Evolutionary conservation across 2,329 filamentous ascomycete species (phyloP), one percentile per base, ranked within the genome.

Genomic region (Fusarium sp.): DNA sequence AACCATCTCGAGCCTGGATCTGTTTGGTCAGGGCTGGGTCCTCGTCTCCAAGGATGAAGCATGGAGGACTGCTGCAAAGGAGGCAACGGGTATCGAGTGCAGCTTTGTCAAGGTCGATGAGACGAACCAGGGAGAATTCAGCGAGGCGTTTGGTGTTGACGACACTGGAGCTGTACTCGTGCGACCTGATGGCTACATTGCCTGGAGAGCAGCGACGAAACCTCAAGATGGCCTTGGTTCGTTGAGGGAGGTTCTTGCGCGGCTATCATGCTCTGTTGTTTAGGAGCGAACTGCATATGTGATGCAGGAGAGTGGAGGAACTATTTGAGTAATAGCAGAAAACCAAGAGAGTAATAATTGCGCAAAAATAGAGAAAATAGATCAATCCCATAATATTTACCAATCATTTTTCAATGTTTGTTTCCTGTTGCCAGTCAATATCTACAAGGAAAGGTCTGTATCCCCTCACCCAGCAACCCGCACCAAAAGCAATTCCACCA

Each of bases 141-240:
- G 13, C n/a, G 20, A 35, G 4, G 65, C 2, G 38, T 65, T 58
- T 60, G 70, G 14, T 0, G 61, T 74, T 1, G 66, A 63, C 1
- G 64, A 61, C 18, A 50, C 35, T 6, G 74, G 73, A 2, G 47
- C 59, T 27, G 38, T 61, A 0, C 47, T 76, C 11, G 16, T 76
- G 47, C 45, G 73, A 2, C 73, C 74, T 0, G 74, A 75, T 38
- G 73, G 70, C 0, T 66, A 71, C 13, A 6, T 74, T 31, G 66
- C 74, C 5, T 76, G 74, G 73, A 63, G 68, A 31, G 9, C 13
- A 35, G 11, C 11, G 11, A 35, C 52, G 6, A 36, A 9, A 11
- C 22, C 20, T 10, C 13, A 16, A 18, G 31, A 57, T 25, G 20
- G 20, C 0, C 3, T 25, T 57, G 52, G 11, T 36, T 57, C 5